These are phyloP conservation scores for Petrea volubilis DNA, from an alignment of 257 asterid genomes.

Conservation along the genomic window DNA sequence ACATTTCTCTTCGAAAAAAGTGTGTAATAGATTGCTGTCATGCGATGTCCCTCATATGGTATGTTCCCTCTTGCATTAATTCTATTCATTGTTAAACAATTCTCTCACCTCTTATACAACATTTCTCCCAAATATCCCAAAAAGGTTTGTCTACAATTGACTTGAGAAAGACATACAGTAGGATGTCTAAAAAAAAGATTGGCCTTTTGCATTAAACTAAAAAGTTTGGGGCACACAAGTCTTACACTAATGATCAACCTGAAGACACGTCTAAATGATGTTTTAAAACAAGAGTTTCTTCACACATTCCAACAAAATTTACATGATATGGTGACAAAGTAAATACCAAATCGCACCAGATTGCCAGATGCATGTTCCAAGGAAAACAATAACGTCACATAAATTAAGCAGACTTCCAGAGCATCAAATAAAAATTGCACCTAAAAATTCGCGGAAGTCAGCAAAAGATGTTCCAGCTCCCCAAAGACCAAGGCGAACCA, in stretches of 20 bases:
- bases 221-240: slow-evolving; percentile 17
- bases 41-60: not conserved
- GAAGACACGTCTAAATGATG: slow-evolving; percentile 8
- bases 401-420: slow-evolving; percentile 10
- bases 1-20: slow-evolving; percentile 8
- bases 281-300: not conserved
- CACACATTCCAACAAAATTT: slow-evolving; percentile 16
- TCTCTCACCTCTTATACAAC: slow-evolving; percentile 14
- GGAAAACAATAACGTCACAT: slow-evolving; percentile 1
- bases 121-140: slow-evolving; percentile 9
- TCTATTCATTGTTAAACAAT: slow-evolving; percentile 7
- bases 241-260: slow-evolving; percentile 4
- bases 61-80: slow-evolving; percentile 6
- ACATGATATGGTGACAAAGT: slow-evolving; percentile 10
- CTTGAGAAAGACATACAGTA: slow-evolving; percentile 2
- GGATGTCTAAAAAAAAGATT: not conserved
- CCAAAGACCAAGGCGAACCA: slow-evolving; percentile 99
- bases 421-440: slow-evolving; percentile 40
- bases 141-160: not conserved
- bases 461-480: slow-evolving; percentile 94
- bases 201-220: not conserved
- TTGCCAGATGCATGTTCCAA: not conserved
- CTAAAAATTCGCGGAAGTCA: slow-evolving; percentile 82
- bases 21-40: not conserved
- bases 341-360: not conserved